Conservation (phyloP, 495 filamentous ascomycete genomes). For the Penicillium antarcticum region DNA sequence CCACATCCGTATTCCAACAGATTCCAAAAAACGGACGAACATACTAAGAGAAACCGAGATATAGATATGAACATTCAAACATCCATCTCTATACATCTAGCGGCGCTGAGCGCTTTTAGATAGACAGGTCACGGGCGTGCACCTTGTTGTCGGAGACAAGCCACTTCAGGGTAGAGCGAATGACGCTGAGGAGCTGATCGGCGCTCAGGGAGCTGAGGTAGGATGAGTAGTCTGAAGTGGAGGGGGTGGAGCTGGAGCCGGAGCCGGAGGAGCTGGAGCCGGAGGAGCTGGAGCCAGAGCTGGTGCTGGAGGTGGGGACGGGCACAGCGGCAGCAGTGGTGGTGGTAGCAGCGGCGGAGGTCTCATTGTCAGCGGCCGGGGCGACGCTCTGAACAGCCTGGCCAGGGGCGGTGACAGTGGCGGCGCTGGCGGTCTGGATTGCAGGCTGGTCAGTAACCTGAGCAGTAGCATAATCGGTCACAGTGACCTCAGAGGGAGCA, state of each 20-base stretch:
- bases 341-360: constrained; percentile 12
- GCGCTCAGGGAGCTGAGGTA: constrained; percentile 39
- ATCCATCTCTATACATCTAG: constrained; percentile 9
- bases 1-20: constrained; percentile 8
- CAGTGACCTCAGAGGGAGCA: constrained; percentile 8
- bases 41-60: constrained; percentile 8
- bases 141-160: constrained; percentile 34
- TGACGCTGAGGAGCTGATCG: constrained; percentile 31
- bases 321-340: constrained; percentile 1
- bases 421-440: constrained; percentile 19
- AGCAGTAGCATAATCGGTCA: constrained; percentile 10
- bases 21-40: constrained; percentile 10
- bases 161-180: constrained; percentile 37
- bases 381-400: constrained; percentile 18
- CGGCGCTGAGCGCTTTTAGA: constrained; percentile 10
- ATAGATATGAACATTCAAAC: constrained; percentile 8
- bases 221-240: constrained; percentile 21
- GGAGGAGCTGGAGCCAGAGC: constrained; percentile 1
- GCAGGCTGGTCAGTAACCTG: constrained; percentile 21
- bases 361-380: constrained; percentile 8
- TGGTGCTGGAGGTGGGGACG: constrained; percentile 14
- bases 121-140: constrained; percentile 33
- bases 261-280: constrained; percentile 2
- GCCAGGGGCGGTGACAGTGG: constrained; percentile 18
- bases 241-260: constrained; percentile 1